Conservation (phyloP, 331 rosid genomes). For the Rhamnella rubrinervis region DNA sequence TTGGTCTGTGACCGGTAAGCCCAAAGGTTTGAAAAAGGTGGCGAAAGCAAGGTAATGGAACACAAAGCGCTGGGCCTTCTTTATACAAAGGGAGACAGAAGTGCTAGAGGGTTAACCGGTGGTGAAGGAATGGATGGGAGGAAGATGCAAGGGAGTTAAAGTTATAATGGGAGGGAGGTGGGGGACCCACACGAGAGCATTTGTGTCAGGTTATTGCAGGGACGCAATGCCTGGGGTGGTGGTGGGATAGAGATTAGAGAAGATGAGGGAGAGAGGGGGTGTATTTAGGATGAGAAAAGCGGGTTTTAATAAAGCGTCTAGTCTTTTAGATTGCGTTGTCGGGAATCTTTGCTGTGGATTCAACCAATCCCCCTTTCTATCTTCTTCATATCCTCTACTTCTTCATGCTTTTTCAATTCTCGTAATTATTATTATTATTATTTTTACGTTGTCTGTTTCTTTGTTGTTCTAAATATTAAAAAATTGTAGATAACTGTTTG, state of each 20-base stretch:
- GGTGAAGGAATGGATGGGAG: neutral
- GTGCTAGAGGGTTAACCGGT: neutral
- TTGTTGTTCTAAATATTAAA: too few species aligned
- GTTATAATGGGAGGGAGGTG: neutral
- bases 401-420: too few species aligned
- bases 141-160: too few species aligned
- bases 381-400: too few species aligned
- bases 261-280: neutral
- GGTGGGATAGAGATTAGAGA: too few species aligned
- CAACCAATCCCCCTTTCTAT: too few species aligned
- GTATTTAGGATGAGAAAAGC: neutral
- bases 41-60: neutral
- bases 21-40: neutral
- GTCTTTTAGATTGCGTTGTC: constrained; percentile 9
- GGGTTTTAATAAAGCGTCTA: neutral
- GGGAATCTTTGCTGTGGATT: constrained; percentile 1
- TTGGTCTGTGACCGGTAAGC: too few species aligned
- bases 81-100: neutral
- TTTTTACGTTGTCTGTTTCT: too few species aligned
- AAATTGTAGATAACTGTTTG: too few species aligned
- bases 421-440: too few species aligned
- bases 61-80: neutral
- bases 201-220: too few species aligned
- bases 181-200: neutral
- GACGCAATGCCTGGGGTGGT: too few species aligned